Base-by-base conservation (phyloP, 208 protist genomes). In the Crithidia mellificae region DNA sequence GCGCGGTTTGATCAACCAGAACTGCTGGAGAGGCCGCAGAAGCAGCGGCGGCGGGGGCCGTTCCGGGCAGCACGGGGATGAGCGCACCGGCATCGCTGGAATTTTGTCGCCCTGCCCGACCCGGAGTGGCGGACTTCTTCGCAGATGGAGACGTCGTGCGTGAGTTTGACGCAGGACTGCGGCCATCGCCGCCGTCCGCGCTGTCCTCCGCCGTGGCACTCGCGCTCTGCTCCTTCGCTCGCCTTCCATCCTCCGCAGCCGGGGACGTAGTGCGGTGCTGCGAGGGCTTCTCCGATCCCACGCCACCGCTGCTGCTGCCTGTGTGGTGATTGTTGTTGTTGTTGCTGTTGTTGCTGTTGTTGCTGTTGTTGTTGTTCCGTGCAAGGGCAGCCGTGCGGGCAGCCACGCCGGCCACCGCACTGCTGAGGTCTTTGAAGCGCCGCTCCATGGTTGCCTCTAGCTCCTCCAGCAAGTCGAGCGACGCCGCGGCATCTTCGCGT, bases 401-500 rank as follows among this genome's bases (percentile, higher is more conserved):
- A 1, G 73, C 34, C 9, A 85, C 53, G 50, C 85, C 90, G 0
- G 78, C 75, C 15, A 93, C 63, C 8, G 67, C 69, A 19, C 63
- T 63, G 17, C 72, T 71, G 29, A 95, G 64, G 54, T 93, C 87
- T 54, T 81, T 84, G 36, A 95, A 81, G 46, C 86, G 85, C 44
- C 80, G 80, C 53, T 83, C 80, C 51, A 95, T 75, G 61, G 74
- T 68, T 7, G 63, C 58, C 54, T 88, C 84, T 6, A 95, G 76
- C 43, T 85, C 70, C 38, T 88, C 80, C 11, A 95, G 73, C 36
- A 87, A 59, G 50, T 90, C 80, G 17, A 95, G 65, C 8, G 90
- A 84, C 9, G 79, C 67, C 14, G 78, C 71, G 25, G 87, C 90
- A 41, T 95, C 90, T 49, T 92, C 87, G 22, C 90, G 83, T 34